Base-by-base conservation (phyloP, 768 basidiomycete genomes). In the Gloeophyllum trabeum region DNA sequence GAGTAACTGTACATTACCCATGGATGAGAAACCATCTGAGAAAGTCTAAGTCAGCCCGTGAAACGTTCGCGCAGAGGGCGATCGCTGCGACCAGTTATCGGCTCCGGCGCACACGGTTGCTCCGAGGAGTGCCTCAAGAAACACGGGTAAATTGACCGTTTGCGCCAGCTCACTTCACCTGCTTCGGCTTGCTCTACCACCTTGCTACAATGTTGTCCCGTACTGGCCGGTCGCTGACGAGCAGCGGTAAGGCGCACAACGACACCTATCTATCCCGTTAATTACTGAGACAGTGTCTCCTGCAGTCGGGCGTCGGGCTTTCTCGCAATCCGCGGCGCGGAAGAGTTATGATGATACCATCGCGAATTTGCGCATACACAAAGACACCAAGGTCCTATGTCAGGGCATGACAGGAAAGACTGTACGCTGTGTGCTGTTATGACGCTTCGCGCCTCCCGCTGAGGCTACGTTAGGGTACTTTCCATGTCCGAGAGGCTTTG, bases 341-440 rank as follows among this genome's bases (percentile, higher is more conserved):
- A 71, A 65, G 49, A 78, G 75, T 54, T 98, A 98, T 61, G 89
- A 82, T 42, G 84, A 86, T 57, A 92, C 90, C 39, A 82, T 92
- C 57, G 70, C 75, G 58, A 99, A 97, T 69, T 76, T 99, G 49
- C 78, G 81, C 52, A 84, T 99, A 54, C 77, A 88, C 64, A 88
- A 89, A 57, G 89, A 98, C 62, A 96, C 96, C 51, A 92, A 79
- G 63, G 94, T 99, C 35, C 67, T 71, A 49, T 91, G 82, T 62
- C 96, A 91, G 63, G 90, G 78, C 3, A 77, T 92, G 53, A 97
- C 92, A 10, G 93, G 93, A 59, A 97, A 96, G 79, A 96, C 91
- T 44, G 93, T 89, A 51, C 51, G 77, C 21, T 26, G 35, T 22
- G 34, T 41, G 14, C 13, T 39, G 5, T 40, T 14, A 5, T 19